phyloP scores from a whole-genome alignment of 164 flowering plant species.

The Saururus chinensis region DNA sequence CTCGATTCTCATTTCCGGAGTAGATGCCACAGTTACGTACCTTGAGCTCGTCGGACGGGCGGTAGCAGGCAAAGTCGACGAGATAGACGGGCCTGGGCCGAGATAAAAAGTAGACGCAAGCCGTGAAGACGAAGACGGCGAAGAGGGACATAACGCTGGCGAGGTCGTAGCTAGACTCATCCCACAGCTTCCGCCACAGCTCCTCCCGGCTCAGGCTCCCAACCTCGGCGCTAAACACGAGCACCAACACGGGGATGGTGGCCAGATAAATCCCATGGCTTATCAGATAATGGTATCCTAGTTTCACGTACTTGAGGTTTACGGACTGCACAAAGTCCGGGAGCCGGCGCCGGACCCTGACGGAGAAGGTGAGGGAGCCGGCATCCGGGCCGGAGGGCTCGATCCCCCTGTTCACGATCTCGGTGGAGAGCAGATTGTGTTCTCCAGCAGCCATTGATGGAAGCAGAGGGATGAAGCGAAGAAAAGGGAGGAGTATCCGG shows the following conservation, averaged over 20 bases:
- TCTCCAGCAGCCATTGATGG: constrained; percentile 41
- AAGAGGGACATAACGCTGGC: constrained; percentile 55
- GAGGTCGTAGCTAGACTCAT: constrained; percentile 55
- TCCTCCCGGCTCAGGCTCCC: constrained; percentile 65
- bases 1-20: no score
- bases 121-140: constrained; percentile 51
- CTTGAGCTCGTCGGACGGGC: constrained; percentile 71
- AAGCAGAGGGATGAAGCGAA: background rate
- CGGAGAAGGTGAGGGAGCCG: constrained; percentile 70
- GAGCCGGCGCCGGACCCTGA: constrained; percentile 64
- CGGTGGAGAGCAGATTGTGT: constrained; percentile 64
- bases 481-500: background rate
- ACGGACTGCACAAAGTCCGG: constrained; percentile 86
- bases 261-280: constrained; percentile 70
- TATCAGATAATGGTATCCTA: constrained; percentile 83
- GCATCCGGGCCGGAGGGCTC: constrained; percentile 74
- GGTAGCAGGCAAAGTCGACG: constrained; percentile 73
- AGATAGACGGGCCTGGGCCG: constrained; percentile 73
- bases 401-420: constrained; percentile 81
- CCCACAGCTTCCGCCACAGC: constrained; percentile 71
- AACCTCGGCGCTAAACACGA: constrained; percentile 72
- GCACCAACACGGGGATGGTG: constrained; percentile 52
- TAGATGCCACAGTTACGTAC: constrained; percentile 15
- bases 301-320: constrained; percentile 80
- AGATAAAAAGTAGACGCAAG: constrained; percentile 65